phyloP scores from a whole-genome alignment of 1,284 basidiomycete species.

The Blastosporella zonata region DNA sequence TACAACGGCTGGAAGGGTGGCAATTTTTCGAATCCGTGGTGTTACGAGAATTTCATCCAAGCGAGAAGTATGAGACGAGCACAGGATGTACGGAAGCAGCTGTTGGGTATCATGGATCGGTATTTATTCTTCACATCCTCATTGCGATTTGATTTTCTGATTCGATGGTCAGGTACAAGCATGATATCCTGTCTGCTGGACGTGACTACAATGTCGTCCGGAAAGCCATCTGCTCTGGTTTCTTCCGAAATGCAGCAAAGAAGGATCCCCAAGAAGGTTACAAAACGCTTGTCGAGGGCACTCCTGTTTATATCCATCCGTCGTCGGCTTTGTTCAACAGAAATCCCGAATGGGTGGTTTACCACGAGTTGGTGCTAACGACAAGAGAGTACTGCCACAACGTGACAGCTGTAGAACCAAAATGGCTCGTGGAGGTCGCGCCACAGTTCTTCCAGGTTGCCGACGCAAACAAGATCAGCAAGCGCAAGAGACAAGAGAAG shows the following conservation, averaged over 20 bases:
- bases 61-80: slow-evolving; percentile 96
- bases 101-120: slow-evolving; percentile 98
- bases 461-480: slow-evolving; percentile 94
- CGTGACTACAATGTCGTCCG: slow-evolving; percentile 92
- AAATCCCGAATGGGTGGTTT: slow-evolving; percentile 67
- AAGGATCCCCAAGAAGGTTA: slow-evolving; percentile 96
- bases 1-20: slow-evolving; percentile 98
- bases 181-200: slow-evolving; percentile 90
- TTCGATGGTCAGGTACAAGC: slow-evolving; percentile 70
- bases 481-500: slow-evolving; percentile 96
- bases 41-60: slow-evolving; percentile 97
- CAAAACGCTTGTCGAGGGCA: slow-evolving; percentile 97
- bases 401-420: slow-evolving; percentile 95
- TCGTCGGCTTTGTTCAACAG: slow-evolving; percentile 97
- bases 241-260: slow-evolving; percentile 95
- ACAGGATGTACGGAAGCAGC: slow-evolving; percentile 95
- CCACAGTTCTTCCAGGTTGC: slow-evolving; percentile 98
- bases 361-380: slow-evolving; percentile 60
- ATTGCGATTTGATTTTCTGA: slow-evolving; percentile 22
- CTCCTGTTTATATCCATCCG: slow-evolving; percentile 97
- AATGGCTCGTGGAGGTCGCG: slow-evolving; percentile 98
- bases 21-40: slow-evolving; percentile 96
- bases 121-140: slow-evolving; percentile 34
- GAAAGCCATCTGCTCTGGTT: slow-evolving; percentile 95
- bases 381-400: slow-evolving; percentile 94